Evolutionary conservation across 192 early-diverging fungal genomes (phyloP), one percentile per base, ranked within the genome.

Genomic region (Backusella australiensis): DNA sequence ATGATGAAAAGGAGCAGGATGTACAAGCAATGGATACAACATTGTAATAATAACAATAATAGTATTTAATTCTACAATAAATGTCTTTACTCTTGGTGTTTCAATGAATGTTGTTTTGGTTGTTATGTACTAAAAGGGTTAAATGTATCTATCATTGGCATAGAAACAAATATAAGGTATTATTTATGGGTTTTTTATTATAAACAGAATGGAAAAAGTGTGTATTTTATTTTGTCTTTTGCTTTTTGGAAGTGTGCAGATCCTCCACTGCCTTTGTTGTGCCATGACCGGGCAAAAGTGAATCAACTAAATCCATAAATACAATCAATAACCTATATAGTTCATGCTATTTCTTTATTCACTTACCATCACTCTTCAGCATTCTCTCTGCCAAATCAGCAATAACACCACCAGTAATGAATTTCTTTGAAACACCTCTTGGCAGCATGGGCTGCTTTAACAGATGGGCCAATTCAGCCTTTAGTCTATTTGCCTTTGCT

Each of bases 361-460:
- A 65, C 69, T 73, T 81, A 77, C 80, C 68, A 56, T 75, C 77
- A 44, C 68, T 77, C 41, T 91, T 83, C n/a, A 85, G 71, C 32
- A 94, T 79, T 6, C 89, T 82, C 68, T 90, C 90, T 4, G 88
- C 91, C 38, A 93, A 80, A 69, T 91, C 90, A 35, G 86, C 81
- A 35, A 93, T 87, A 19, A 84, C 79, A 36, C 89, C 85, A 73
- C 91, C 83, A 2, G 93, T 91, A 34, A 93, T 82, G 70, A 92
- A 94, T 53, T 88, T 90, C 8, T 81, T 84, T 32, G 87, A 89
- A 0, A 81, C 80, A 46, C 89, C 89, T 53, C 79, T 77, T 14
- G 87, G 87, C 63, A 90, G 70, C 69, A 88, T 73, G 14, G 83
- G 79, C 38, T 83, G 78, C 35, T 82, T 80, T 9, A 88, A 67